These are phyloP conservation scores for Boletus sp. DNA, from an alignment of 1,284 basidiomycete genomes.

Conservation along the genomic window DNA sequence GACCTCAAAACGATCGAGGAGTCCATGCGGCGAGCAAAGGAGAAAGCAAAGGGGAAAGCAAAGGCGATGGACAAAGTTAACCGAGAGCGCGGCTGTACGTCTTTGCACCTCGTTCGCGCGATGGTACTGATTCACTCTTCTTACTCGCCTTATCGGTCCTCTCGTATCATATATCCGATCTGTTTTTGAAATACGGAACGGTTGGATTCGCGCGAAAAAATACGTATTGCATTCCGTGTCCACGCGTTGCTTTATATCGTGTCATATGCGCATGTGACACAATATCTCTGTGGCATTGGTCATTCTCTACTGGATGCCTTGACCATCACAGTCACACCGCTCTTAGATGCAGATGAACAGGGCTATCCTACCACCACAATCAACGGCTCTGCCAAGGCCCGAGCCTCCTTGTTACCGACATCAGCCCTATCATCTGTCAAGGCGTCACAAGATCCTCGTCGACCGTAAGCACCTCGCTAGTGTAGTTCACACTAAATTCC, in stretches of 20 bases:
- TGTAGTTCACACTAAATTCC: not conserved
- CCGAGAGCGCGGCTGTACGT: constrained; percentile 71
- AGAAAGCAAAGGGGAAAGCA: constrained; percentile 73
- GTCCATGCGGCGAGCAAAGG: constrained; percentile 67
- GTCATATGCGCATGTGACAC: not conserved
- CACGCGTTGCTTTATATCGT: not conserved
- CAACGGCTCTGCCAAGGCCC: constrained; percentile 29
- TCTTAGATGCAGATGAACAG: constrained; percentile 27
- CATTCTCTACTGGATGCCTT: constrained; percentile 1
- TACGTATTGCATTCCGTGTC: not conserved
- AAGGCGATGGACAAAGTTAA: constrained; percentile 66
- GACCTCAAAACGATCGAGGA: constrained; percentile 68
- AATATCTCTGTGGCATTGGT: constrained; percentile 17
- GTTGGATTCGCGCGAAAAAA: constrained; percentile 13
- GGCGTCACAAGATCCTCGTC: constrained; percentile 40
- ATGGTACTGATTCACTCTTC: constrained; percentile 10
- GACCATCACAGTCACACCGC: constrained; percentile 25
- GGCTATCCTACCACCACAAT: constrained; percentile 11
- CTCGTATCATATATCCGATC: not conserved
- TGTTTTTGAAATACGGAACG: constrained; percentile 4
- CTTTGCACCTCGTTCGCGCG: constrained; percentile 13
- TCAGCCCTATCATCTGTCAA: constrained; percentile 28
- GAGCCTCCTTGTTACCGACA: constrained; percentile 20
- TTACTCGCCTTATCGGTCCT: constrained; percentile 17
- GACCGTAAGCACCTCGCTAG: constrained; percentile 35